Evolutionary conservation across 73 alveolate genomes (phyloP).

Genomic region (Paraurostyla sp.): DNA sequence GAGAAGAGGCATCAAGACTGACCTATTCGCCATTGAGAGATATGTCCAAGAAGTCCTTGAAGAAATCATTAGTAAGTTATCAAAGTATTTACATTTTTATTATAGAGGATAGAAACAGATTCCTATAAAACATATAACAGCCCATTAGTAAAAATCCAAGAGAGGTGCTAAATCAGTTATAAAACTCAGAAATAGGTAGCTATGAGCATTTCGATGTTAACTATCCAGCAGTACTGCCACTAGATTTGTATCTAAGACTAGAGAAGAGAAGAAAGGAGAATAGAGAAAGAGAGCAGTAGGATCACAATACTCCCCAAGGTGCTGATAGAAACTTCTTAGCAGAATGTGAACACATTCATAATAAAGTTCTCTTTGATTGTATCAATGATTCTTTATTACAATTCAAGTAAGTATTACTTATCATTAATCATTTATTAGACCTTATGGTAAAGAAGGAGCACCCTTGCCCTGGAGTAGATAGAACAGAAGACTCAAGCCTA

Average conservation of each 20-base stretch:
- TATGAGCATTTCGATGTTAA: constrained; percentile 70
- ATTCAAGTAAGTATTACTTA: constrained; percentile 52
- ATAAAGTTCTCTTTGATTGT: constrained; percentile 78
- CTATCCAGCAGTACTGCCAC: constrained; percentile 61
- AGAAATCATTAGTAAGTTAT: constrained; percentile 25
- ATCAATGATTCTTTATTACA: constrained; percentile 74
- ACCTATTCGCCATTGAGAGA: constrained; percentile 69
- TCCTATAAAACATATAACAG: constrained; percentile 29
- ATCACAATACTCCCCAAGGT: not conserved
- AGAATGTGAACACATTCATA: constrained; percentile 80
- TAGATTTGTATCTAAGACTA: constrained; percentile 62
- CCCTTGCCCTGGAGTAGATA: constrained; percentile 76
- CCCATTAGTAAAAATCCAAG: constrained; percentile 70
- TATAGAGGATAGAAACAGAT: constrained; percentile 23
- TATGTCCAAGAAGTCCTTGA: constrained; percentile 68
- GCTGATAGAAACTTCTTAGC: constrained; percentile 67
- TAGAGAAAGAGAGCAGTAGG: not conserved
- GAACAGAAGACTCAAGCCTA: constrained; percentile 64
- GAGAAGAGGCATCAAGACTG: constrained; percentile 77
- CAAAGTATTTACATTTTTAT: not conserved
- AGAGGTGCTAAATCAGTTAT: constrained; percentile 69
- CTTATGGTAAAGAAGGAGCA: constrained; percentile 74
- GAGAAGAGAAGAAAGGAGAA: constrained; percentile 67
- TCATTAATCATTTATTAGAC: not conserved
- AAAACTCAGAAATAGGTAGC: constrained; percentile 82